Conservation (phyloP, 176 grass and related monocot genomes). For the Microstegium vimineum region DNA sequence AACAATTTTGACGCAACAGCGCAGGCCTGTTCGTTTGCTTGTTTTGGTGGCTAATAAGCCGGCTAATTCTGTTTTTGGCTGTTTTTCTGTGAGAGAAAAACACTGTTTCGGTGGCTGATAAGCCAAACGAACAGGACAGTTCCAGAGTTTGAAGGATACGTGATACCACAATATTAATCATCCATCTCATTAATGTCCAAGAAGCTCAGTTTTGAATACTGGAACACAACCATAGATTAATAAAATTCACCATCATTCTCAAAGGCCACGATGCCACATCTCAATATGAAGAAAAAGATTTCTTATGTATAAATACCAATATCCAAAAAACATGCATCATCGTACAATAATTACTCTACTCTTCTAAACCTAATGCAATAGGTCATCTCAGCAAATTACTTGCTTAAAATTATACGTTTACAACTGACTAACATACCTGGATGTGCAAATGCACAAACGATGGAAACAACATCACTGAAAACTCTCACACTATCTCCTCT, state of each 20-base stretch:
- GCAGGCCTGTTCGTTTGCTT: too few species aligned
- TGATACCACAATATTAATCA: neutral
- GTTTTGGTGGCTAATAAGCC: too few species aligned
- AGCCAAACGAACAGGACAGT: too few species aligned
- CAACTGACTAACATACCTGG: neutral
- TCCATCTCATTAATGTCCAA: neutral
- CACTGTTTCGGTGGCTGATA: too few species aligned
- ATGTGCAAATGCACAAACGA: neutral
- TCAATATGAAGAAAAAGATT: neutral
- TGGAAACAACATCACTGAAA: neutral
- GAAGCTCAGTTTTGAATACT: neutral
- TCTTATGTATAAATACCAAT: neutral
- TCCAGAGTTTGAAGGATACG: neutral
- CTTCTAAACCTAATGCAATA: neutral
- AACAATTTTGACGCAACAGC: neutral
- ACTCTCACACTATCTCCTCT: neutral
- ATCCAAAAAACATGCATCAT: neutral
- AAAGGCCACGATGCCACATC: neutral
- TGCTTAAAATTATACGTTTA: neutral
- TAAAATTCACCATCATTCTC: neutral
- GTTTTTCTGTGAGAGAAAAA: too few species aligned
- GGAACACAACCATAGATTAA: neutral
- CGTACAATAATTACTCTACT: neutral
- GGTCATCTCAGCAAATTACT: neutral
- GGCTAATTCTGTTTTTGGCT: too few species aligned